phyloP scores from a whole-genome alignment of 2,329 filamentous ascomycete genomes.

The Bisporella sp. region DNA sequence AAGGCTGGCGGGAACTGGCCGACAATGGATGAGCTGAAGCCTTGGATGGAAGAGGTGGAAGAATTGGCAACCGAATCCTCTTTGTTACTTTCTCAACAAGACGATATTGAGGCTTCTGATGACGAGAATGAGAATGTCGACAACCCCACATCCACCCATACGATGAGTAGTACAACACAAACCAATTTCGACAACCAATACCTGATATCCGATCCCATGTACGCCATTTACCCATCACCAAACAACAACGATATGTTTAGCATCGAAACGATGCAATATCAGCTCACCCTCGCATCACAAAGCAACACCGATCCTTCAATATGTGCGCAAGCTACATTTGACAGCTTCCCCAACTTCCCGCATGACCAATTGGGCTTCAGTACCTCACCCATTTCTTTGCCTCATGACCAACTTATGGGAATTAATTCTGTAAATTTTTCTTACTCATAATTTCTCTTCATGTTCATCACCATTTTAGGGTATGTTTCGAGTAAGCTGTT shows the following conservation, averaged over 20 bases:
- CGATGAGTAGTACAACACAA: conserved; percentile 20
- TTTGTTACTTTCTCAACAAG: conserved; percentile 22
- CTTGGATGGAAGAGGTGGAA: conserved; percentile 50
- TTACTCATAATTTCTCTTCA: conserved; percentile 3
- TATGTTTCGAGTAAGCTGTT: conserved; percentile 13
- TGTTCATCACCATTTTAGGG: conserved; percentile 5
- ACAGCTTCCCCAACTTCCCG: conserved; percentile 11
- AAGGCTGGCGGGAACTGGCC: conserved; percentile 49
- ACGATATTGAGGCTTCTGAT: conserved; percentile 30
- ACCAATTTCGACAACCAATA: conserved; percentile 10
- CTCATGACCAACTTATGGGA: conserved; percentile 13
- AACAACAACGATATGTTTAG: conserved; percentile 9
- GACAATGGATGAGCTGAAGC: conserved; percentile 48
- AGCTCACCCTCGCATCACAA: conserved; percentile 8
- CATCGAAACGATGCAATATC: conserved; percentile 10
- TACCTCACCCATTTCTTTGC: conserved; percentile 12
- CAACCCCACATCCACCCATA: conserved; percentile 5
- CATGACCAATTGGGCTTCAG: conserved; percentile 18
- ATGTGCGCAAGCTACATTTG: conserved; percentile 17
- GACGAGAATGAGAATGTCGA: conserved; percentile 28
- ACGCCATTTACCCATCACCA: conserved; percentile 8
- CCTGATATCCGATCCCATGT: conserved; percentile 3
- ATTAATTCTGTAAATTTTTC: conserved; percentile 14
- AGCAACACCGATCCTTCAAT: conserved; percentile 16
- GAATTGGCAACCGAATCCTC: conserved; percentile 26